Conservation (phyloP, 2,329 filamentous ascomycete genomes). For the Mariannaea sp. region DNA sequence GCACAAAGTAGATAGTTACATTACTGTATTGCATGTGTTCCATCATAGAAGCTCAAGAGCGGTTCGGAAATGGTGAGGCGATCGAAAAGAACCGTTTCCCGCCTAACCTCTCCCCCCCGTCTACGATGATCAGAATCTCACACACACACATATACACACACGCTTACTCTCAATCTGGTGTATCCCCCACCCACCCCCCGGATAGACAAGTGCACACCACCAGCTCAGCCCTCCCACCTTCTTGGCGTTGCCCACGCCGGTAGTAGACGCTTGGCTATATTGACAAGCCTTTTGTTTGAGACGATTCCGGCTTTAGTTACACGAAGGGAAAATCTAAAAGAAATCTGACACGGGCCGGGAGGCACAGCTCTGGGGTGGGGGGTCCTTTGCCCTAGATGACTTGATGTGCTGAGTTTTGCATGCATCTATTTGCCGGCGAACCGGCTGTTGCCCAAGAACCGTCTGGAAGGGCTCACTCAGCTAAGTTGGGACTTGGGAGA, state of each 20-base stretch:
- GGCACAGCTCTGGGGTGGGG: constrained; percentile 7
- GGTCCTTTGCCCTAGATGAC: background rate
- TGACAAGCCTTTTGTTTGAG: constrained; percentile 7
- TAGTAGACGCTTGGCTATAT: constrained; percentile 9
- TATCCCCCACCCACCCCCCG: background rate
- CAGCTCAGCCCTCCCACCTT: no score
- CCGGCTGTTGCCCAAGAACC: constrained; percentile 2
- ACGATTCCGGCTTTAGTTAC: constrained; percentile 24
- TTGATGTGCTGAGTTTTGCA: background rate
- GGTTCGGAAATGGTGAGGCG: background rate
- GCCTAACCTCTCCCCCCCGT: no score
- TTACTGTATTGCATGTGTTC: no score
- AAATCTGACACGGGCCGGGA: constrained; percentile 13
- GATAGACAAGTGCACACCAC: constrained; percentile 14
- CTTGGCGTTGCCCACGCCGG: constrained; percentile 10
- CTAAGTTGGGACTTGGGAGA: no score
- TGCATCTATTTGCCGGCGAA: constrained; percentile 20
- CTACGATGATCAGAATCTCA: background rate
- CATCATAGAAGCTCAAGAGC: no score
- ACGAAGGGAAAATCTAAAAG: background rate
- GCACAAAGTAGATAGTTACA: no score
- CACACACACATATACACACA: no score
- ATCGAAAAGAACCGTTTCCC: no score
- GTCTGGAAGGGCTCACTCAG: background rate
- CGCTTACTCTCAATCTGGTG: no score